Conservation (phyloP, 139 green algal species). For the Tetradesmus lagerheimii region DNA sequence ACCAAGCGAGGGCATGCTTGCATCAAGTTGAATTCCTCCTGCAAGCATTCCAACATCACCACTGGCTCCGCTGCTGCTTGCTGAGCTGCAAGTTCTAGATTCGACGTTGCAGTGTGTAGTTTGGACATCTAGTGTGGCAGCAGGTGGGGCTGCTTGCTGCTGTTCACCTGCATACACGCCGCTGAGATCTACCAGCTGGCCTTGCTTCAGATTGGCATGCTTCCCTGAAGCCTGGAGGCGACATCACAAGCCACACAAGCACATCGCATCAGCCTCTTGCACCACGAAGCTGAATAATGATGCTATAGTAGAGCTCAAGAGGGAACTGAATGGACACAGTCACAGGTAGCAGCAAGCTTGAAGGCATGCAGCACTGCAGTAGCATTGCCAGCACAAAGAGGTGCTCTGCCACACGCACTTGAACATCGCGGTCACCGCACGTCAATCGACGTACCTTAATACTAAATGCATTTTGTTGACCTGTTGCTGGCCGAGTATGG, state of each 20-base stretch:
- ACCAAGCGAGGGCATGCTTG: too few relatives aligned
- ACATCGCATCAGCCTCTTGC: not conserved
- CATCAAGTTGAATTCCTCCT: too few relatives aligned
- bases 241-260: not conserved
- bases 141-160: not conserved
- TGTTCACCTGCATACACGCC: conserved; percentile 29
- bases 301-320: too few relatives aligned
- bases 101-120: too few relatives aligned
- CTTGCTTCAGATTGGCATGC: not conserved
- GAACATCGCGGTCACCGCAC: not conserved
- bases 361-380: not conserved
- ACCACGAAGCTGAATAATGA: too few relatives aligned
- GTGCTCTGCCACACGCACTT: not conserved
- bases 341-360: not conserved
- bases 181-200: not conserved
- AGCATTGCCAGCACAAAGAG: not conserved
- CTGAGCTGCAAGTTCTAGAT: not conserved
- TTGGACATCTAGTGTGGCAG: not conserved
- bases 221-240: not conserved
- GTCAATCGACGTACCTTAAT: not conserved
- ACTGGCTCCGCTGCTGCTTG: too few relatives aligned
- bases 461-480: not conserved
- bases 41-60: too few relatives aligned
- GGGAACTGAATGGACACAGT: not conserved
- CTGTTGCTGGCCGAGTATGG: not conserved